A percentile compares a stretch with the other conserved stretches of the same genome.
These are phyloP conservation scores for Torulaspora globosa DNA, from an alignment of 1,139 yeast genomes.

Conservation along the genomic window DNA sequence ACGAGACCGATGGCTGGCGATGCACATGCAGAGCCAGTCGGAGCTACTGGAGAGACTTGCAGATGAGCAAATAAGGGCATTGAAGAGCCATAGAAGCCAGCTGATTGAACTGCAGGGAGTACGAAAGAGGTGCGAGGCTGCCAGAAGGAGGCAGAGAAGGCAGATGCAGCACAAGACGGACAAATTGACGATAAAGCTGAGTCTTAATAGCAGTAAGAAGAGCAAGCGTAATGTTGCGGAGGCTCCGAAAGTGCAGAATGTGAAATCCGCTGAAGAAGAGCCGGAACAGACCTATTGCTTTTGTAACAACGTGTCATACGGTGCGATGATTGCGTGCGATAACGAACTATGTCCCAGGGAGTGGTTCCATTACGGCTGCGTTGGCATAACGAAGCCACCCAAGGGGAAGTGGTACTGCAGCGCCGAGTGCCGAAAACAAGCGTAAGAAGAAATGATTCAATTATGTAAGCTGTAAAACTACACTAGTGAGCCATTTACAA, in stretches of 20 bases:
- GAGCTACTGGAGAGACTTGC: conserved; percentile 19
- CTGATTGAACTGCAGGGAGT: conserved; percentile 19
- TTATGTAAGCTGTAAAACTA: conserved; percentile 5
- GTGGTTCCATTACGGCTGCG: conserved; percentile 82
- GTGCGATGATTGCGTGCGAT: conserved; percentile 92
- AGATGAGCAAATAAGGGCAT: conserved; percentile 14
- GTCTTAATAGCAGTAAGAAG: conserved; percentile 1
- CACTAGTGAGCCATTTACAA: conserved; percentile 36
- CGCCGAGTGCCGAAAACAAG: conserved; percentile 41
- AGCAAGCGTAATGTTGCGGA: not conserved
- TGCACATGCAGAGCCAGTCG: conserved; percentile 19
- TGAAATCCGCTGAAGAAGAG: conserved; percentile 5
- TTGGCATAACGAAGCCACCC: conserved; percentile 78
- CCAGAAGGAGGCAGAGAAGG: conserved; percentile 10
- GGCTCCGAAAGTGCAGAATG: conserved; percentile 4
- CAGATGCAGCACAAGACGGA: not conserved
- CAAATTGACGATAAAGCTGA: conserved; percentile 13
- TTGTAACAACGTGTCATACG: conserved; percentile 81
- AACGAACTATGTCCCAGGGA: conserved; percentile 74
- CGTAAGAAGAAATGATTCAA: conserved; percentile 2
- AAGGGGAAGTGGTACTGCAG: conserved; percentile 86
- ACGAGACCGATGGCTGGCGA: conserved; percentile 10
- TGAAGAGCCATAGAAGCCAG: conserved; percentile 20
- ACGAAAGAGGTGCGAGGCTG: conserved; percentile 18
- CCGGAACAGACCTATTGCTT: conserved; percentile 54